These are phyloP conservation scores for Jamesozyma piceae DNA, from an alignment of 805 yeast species.

Conservation along the genomic window DNA sequence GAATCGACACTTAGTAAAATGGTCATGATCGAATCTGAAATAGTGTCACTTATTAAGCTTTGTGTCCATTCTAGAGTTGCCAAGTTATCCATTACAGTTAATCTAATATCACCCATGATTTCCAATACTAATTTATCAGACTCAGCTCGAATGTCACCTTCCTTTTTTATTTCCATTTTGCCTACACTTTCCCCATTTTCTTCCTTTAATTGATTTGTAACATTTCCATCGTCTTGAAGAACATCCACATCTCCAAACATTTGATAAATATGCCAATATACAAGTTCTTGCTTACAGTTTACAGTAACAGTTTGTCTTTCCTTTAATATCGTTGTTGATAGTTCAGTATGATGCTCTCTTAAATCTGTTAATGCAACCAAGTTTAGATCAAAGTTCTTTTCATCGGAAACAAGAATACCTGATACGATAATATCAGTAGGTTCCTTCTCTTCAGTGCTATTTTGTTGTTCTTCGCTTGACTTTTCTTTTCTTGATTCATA, in stretches of 20 bases:
- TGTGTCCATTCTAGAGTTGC: constrained; percentile 86
- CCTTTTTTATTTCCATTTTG: constrained; percentile 19
- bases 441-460: constrained; percentile 28
- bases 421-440: constrained; percentile 40
- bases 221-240: constrained; percentile 43
- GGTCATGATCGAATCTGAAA: constrained; percentile 90
- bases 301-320: constrained; percentile 74
- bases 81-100: constrained; percentile 38
- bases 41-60: constrained; percentile 78
- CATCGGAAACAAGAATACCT: constrained; percentile 74
- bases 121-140: constrained; percentile 39
- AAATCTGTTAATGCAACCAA: constrained; percentile 78
- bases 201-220: constrained; percentile 21
- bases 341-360: constrained; percentile 70
- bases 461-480: constrained; percentile 14
- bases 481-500: neutral
- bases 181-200: constrained; percentile 35
- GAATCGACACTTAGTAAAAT: constrained; percentile 86
- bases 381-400: constrained; percentile 77
- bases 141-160: constrained; percentile 3
- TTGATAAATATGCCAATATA: constrained; percentile 83
- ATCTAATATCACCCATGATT: constrained; percentile 57
- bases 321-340: constrained; percentile 74
- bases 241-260: constrained; percentile 86
- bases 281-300: constrained; percentile 69